phyloP scores from a whole-genome alignment of 192 early-diverging fungal genomes.

The Podila epicladia region DNA sequence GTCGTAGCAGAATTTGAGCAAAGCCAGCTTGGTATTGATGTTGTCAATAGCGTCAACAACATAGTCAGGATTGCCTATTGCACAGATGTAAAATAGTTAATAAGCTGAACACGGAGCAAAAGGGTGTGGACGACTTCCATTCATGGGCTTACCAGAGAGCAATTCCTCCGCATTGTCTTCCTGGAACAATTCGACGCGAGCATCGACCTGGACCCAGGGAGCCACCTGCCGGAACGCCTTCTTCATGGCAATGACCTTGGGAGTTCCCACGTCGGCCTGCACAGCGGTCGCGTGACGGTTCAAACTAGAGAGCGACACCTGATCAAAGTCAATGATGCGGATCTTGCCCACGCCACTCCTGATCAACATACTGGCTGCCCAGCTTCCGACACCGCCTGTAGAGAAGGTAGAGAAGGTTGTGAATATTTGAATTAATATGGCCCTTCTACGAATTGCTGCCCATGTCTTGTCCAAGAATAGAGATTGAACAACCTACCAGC shows the following conservation, averaged over 20 bases:
- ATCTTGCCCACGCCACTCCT: constrained; percentile 88
- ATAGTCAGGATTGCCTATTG: constrained; percentile 67
- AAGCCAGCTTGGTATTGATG: constrained; percentile 91
- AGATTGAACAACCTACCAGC: constrained; percentile 57
- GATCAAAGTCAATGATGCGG: constrained; percentile 97
- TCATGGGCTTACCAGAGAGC: constrained; percentile 64
- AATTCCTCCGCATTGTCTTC: constrained; percentile 73
- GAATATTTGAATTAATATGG: neutral
- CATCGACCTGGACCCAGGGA: constrained; percentile 84
- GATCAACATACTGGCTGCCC: constrained; percentile 91
- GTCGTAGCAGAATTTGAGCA: constrained; percentile 88
- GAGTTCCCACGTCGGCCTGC: constrained; percentile 87
- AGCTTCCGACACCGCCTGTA: constrained; percentile 87
- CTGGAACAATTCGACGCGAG: constrained; percentile 79
- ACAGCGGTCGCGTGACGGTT: constrained; percentile 96
- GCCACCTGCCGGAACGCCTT: constrained; percentile 79
- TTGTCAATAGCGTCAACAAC: constrained; percentile 96
- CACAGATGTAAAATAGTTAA: too few species aligned
- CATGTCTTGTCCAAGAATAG: neutral
- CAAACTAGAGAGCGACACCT: constrained; percentile 92
- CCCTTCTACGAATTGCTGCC: neutral
- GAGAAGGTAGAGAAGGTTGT: neutral
- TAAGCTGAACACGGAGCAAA: neutral
- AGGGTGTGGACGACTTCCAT: neutral
- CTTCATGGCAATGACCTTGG: constrained; percentile 83